These are phyloP conservation scores for Cladobotryum protrusum DNA, from an alignment of 2,329 filamentous ascomycete species.

Conservation along the genomic window DNA sequence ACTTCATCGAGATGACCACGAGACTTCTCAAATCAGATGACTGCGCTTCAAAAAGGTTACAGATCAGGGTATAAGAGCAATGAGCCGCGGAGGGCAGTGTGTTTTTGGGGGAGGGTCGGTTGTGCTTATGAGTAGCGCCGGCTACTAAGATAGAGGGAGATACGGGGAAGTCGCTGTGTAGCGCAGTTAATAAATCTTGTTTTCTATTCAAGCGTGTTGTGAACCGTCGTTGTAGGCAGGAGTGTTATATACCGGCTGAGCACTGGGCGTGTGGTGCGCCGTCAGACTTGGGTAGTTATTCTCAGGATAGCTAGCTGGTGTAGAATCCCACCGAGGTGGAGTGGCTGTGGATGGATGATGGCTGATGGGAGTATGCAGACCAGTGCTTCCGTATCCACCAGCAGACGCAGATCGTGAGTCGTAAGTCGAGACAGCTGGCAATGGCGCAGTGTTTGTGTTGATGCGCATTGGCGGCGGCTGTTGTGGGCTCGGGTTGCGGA, in stretches of 20 bases:
- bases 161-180: background rate
- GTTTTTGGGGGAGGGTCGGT: background rate
- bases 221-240: conserved; percentile 34
- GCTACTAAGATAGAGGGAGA: background rate
- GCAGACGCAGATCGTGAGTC: conserved; percentile 29
- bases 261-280: conserved; percentile 27
- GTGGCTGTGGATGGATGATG: conserved; percentile 32
- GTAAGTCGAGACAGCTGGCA: conserved; percentile 36
- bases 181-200: background rate
- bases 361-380: conserved; percentile 34
- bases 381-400: conserved; percentile 33
- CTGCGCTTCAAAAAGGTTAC: too few species aligned
- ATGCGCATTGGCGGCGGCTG: conserved; percentile 30
- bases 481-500: conserved; percentile 31
- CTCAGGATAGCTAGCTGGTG: conserved; percentile 33
- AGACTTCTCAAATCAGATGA: too few species aligned
- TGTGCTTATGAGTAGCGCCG: background rate
- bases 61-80: background rate
- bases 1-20: conserved; percentile 8
- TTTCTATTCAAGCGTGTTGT: conserved; percentile 32
- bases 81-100: background rate
- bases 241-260: conserved; percentile 35
- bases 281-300: conserved; percentile 33
- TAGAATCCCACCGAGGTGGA: conserved; percentile 36
- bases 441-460: conserved; percentile 27